Evolutionary conservation across 805 yeast genomes (phyloP), one percentile per base, ranked within the genome.

Genomic region (Candida wancherniae): DNA sequence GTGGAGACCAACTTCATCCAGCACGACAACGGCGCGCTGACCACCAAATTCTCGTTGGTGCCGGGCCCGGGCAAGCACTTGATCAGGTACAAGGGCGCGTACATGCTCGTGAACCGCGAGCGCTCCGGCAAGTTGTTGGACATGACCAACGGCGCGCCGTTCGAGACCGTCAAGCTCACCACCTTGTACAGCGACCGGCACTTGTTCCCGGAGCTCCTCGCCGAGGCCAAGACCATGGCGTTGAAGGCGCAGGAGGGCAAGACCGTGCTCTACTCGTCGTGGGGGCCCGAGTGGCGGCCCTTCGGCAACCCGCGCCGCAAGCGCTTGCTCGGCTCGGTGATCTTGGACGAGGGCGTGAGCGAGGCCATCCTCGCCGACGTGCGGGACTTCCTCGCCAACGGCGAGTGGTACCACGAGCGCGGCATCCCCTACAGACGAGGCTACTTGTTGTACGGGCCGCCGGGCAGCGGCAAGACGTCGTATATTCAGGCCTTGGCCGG

Each of bases 221-320:
- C 69, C 11, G 97, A 92, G 48, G 97, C 97, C 3, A 85, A 88
- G 48, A 59, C 67, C 22, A 59, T 85, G 63, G 97, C 97, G 0
- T 67, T 87, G 51, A 76, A 75, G 47, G 71, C 80, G 18, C 80
- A 83, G 37, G 94, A 86, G 51, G 97, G 98, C 6, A 90, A 87
- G 51, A 92, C 97, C 0, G 97, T 92, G 6, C 62, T 92, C 4
- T 92, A 75, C 56, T 85, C 96, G 4, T 83, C 95, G 8, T 90
- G 92, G 85, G 98, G 97, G 1, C 95, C 95, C 17, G 98, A 92
- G 51, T 92, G 98, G 98, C 70, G 97, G 50, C 95, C 95, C 4
- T 92, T 92, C 64, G 98, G 98, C 2, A 88, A 80, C 53, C 97
- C 98, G 1, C 71, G 96, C 40, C 80, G 79, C 47, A 90, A 90